These are phyloP conservation scores for Backusella mclennaniae DNA, from an alignment of 192 early-diverging fungal genomes.

Conservation along the genomic window DNA sequence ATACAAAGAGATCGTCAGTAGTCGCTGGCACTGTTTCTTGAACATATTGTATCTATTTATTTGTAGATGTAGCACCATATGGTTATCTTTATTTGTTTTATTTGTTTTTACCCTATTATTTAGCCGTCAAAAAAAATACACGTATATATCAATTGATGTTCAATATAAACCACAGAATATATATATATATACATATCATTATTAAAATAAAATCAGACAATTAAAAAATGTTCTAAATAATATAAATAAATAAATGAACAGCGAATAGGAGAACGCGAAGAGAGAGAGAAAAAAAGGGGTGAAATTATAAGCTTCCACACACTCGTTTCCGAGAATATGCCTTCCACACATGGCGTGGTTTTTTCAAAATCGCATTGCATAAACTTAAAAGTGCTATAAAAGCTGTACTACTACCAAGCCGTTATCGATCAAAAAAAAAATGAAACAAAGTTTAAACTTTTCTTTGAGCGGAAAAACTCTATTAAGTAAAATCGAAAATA, in stretches of 20 bases:
- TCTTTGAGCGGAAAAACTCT: not conserved
- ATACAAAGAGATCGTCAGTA: slow-evolving; percentile 4
- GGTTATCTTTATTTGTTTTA: not conserved
- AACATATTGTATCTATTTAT: slow-evolving; percentile 11
- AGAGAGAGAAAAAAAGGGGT: not conserved
- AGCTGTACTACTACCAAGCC: not conserved
- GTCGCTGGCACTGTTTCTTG: not conserved
- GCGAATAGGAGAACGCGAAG: not conserved
- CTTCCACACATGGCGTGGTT: slow-evolving; percentile 6
- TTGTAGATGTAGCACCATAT: not conserved
- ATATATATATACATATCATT: not conserved
- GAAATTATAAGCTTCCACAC: not conserved
- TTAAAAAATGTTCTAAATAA: not conserved
- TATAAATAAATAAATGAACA: not conserved
- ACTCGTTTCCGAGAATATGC: slow-evolving; percentile 1
- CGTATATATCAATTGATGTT: not conserved
- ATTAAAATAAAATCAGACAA: not conserved
- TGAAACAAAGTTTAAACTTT: slow-evolving; percentile 2
- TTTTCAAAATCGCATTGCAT: not conserved
- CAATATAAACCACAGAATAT: not conserved
- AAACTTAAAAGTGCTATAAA: not conserved
- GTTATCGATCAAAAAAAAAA: slow-evolving; percentile 2
- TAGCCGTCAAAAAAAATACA: not conserved
- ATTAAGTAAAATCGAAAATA: not conserved
- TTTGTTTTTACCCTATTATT: not conserved